phyloP scores from a whole-genome alignment of 2,329 filamentous ascomycete genomes.

The Fusarium subglutinans region DNA sequence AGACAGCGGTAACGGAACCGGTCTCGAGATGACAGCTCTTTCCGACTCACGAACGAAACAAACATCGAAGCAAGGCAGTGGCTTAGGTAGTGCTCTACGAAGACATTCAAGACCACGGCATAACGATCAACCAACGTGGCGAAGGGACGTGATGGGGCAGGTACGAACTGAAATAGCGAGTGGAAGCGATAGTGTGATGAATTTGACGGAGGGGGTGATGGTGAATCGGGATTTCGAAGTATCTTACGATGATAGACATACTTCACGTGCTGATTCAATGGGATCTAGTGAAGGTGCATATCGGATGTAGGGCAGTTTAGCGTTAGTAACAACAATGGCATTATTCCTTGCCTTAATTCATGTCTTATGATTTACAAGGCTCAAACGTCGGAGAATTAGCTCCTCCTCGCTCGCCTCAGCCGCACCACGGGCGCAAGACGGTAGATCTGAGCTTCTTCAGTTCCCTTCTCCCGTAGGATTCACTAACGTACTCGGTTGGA shows the following conservation, averaged over 20 bases:
- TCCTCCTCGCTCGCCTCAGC: not conserved
- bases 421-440: not conserved
- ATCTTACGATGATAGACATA: constrained; percentile 33
- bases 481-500: not conserved
- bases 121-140: constrained; percentile 16
- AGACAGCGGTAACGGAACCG: constrained; percentile 27
- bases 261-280: constrained; percentile 25
- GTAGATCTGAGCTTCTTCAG: not conserved
- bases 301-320: constrained; percentile 2
- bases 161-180: constrained; percentile 7
- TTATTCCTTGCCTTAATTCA: not conserved
- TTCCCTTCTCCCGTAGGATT: not conserved
- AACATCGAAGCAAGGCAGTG: constrained; percentile 10
- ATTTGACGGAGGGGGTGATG: constrained; percentile 37
- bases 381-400: not conserved
- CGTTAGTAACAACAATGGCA: not conserved
- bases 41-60: constrained; percentile 9
- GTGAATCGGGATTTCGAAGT: constrained; percentile 38
- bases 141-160: constrained; percentile 12
- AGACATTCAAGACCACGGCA: not conserved
- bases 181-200: constrained; percentile 36
- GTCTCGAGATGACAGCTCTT: constrained; percentile 27
- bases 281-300: constrained; percentile 31
- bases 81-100: not conserved
- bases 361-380: not conserved